Evolutionary conservation across 2,329 filamentous ascomycete species (phyloP).

Genomic region (Fonsecaea multimorphosa): DNA sequence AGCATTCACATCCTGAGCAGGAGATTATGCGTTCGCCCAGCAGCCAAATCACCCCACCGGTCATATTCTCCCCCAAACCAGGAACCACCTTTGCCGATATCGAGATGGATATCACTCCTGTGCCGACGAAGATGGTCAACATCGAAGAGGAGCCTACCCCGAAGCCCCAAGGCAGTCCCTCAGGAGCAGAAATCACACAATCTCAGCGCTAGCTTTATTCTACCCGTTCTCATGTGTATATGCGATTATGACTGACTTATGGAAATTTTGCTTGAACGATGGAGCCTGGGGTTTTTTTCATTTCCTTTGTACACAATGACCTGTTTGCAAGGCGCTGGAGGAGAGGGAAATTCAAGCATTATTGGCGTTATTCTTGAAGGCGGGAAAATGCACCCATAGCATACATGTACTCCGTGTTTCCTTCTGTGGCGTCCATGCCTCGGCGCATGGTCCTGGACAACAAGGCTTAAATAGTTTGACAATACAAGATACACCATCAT

Average conservation of each 20-base stretch:
- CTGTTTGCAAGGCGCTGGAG: slow-evolving; percentile 37
- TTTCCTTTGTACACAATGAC: slow-evolving; percentile 35
- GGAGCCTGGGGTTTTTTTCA: slow-evolving; percentile 19
- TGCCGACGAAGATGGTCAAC: slow-evolving; percentile 35
- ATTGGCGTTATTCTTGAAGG: slow-evolving; percentile 16
- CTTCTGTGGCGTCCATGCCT: slow-evolving; percentile 7
- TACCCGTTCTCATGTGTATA: slow-evolving; percentile 29
- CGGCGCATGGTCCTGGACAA: slow-evolving; percentile 3
- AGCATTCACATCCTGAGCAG: slow-evolving; percentile 42
- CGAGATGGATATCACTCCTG: slow-evolving; percentile 43
- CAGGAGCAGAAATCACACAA: slow-evolving; percentile 14
- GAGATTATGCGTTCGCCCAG: slow-evolving; percentile 30
- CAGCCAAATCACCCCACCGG: slow-evolving; percentile 57
- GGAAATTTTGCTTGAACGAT: slow-evolving; percentile 28
- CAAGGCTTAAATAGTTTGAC: slow-evolving; percentile 14
- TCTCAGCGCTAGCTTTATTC: slow-evolving; percentile 22
- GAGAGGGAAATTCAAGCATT: slow-evolving; percentile 14
- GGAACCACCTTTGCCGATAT: slow-evolving; percentile 50
- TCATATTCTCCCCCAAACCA: slow-evolving; percentile 55
- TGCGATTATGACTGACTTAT: slow-evolving; percentile 30
- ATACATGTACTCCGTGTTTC: slow-evolving; percentile 8
- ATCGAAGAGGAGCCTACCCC: slow-evolving; percentile 35
- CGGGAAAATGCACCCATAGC: slow-evolving; percentile 8
- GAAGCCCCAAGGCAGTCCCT: slow-evolving; percentile 29
- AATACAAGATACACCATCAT: neutral